These are phyloP conservation scores for Backusella psychrophila DNA, from an alignment of 192 early-diverging fungal species.

Conservation along the genomic window DNA sequence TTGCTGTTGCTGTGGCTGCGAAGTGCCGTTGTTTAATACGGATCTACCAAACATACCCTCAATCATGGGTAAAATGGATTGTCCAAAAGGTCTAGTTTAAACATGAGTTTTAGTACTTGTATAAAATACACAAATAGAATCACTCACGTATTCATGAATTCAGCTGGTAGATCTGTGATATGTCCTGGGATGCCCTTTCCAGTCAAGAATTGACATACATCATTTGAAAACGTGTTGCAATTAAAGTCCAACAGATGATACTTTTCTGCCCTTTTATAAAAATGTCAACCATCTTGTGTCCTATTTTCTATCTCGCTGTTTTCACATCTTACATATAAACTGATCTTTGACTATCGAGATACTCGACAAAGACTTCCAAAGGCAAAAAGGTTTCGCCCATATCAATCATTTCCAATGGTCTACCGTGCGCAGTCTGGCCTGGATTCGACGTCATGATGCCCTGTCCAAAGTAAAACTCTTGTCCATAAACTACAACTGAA, in stretches of 20 bases:
- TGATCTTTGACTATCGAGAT: conserved; percentile 59
- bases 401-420: conserved; percentile 60
- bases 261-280: conserved; percentile 49
- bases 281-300: neutral
- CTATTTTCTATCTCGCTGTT: neutral
- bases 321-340: conserved; percentile 37
- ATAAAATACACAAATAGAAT: neutral
- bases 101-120: neutral
- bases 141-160: conserved; percentile 56
- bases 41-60: conserved; percentile 64
- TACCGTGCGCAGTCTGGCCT: conserved; percentile 62
- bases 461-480: conserved; percentile 77
- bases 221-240: conserved; percentile 80
- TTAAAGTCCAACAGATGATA: conserved; percentile 90
- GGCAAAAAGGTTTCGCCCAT: conserved; percentile 82
- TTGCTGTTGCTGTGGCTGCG: neutral
- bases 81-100: conserved; percentile 54
- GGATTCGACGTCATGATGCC: conserved; percentile 58
- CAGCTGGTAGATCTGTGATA: conserved; percentile 73
- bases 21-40: neutral
- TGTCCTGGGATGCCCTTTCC: conserved; percentile 71
- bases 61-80: conserved; percentile 63
- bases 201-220: conserved; percentile 78
- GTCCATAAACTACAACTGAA: conserved; percentile 70
- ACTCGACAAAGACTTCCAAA: conserved; percentile 66